Conservation (phyloP, 495 filamentous ascomycete species). For the Astrocystis sublimbata region DNA sequence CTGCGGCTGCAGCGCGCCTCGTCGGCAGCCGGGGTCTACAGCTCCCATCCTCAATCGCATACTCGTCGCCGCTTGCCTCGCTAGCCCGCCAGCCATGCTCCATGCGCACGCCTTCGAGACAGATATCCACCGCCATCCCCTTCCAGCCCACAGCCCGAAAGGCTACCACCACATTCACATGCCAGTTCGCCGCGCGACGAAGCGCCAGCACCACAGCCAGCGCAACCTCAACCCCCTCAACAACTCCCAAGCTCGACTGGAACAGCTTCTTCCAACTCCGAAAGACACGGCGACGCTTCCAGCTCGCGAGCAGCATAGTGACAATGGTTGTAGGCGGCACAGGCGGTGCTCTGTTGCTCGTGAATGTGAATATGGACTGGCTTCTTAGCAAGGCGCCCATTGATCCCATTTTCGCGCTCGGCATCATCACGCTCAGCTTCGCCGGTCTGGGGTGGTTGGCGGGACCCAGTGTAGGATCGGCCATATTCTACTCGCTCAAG, state of each 20-base stretch:
- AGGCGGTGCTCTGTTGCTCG: slow-evolving; percentile 63
- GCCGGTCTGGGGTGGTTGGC: slow-evolving; percentile 80
- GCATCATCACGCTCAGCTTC: slow-evolving; percentile 69
- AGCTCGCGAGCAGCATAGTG: slow-evolving; percentile 71
- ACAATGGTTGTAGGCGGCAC: slow-evolving; percentile 59
- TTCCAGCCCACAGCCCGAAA: slow-evolving; percentile 18
- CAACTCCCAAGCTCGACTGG: slow-evolving; percentile 70
- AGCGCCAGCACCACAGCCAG: slow-evolving; percentile 39
- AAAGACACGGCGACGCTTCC: slow-evolving; percentile 77
- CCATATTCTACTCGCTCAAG: slow-evolving; percentile 71
- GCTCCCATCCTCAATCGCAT: slow-evolving; percentile 26
- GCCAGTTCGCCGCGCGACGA: slow-evolving; percentile 32
- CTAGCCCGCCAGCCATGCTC: slow-evolving; percentile 27
- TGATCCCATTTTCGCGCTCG: slow-evolving; percentile 84
- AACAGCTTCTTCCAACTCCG: slow-evolving; percentile 91
- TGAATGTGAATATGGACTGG: slow-evolving; percentile 64
- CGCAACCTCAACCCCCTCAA: slow-evolving; percentile 21
- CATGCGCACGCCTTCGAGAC: slow-evolving; percentile 16
- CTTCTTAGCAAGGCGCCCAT: slow-evolving; percentile 68
- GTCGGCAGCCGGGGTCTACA: slow-evolving; percentile 31
- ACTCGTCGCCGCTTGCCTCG: slow-evolving; percentile 22
- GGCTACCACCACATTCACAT: slow-evolving; percentile 20
- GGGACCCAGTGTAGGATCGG: slow-evolving; percentile 77
- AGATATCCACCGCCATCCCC: slow-evolving; percentile 22
- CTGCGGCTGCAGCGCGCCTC: slow-evolving; percentile 28